A percentile compares a stretch with the other conserved stretches of the same genome.
Evolutionary conservation across 164 flowering plant genomes (phyloP).

Genomic region (Cinnamomum chago): DNA sequence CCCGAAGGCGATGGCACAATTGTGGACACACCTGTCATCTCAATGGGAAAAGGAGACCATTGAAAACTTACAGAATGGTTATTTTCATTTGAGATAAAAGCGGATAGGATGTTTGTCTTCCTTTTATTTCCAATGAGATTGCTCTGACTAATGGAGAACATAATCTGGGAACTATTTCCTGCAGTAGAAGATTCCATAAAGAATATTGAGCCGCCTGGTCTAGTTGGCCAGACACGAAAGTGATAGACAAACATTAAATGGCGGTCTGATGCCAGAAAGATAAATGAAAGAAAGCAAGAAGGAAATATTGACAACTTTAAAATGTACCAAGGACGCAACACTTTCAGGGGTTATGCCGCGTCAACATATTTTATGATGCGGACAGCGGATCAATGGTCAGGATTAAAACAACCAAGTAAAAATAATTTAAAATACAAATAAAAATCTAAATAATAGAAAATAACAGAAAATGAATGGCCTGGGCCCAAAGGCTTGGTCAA

Average conservation of each 20-base stretch:
- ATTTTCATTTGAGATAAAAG: conserved; percentile 41
- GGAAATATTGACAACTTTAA: not conserved
- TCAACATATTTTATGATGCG: no score
- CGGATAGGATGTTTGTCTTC: conserved; percentile 56
- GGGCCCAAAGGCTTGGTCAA: no score
- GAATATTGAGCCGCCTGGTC: not conserved
- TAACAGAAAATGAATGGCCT: no score
- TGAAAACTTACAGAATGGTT: conserved; percentile 41
- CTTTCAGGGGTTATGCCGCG: not conserved
- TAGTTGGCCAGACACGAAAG: not conserved
- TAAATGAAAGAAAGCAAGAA: conserved; percentile 1
- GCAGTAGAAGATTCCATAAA: conserved; percentile 15
- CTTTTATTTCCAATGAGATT: conserved; percentile 77
- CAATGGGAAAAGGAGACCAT: conserved; percentile 98
- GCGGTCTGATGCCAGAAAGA: not conserved
- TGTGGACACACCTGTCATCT: conserved; percentile 66
- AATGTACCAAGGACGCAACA: not conserved
- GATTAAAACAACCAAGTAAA: no score
- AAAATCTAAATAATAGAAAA: no score
- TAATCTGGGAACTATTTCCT: conserved; percentile 60
- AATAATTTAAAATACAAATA: no score
- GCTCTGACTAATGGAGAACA: conserved; percentile 73
- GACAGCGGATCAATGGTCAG: no score
- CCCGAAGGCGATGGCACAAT: conserved; percentile 93
- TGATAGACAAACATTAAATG: not conserved